Evolutionary conservation across 2,329 filamentous ascomycete genomes (phyloP).

Genomic region (Cordyceps cicadae): DNA sequence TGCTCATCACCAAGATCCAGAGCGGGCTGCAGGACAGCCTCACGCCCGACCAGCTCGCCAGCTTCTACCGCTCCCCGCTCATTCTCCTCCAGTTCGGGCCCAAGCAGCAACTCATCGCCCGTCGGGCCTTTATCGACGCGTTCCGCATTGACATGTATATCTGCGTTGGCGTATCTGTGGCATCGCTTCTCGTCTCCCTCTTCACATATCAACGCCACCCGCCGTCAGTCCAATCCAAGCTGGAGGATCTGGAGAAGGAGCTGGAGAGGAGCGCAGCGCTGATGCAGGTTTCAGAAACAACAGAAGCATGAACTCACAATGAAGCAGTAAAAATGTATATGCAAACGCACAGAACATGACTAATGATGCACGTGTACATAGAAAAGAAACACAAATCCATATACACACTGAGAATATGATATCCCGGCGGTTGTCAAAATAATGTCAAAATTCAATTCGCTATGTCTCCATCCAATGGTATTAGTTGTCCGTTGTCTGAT

Average conservation of each 20-base stretch:
- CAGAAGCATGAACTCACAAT: background rate
- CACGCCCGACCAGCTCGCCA: slow-evolving; percentile 13
- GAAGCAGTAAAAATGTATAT: background rate
- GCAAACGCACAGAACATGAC: background rate
- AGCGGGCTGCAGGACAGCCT: slow-evolving; percentile 12
- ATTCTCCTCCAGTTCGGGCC: slow-evolving; percentile 12
- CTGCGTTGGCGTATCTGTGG: slow-evolving; percentile 15
- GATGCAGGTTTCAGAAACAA: background rate
- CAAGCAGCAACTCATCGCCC: slow-evolving; percentile 13
- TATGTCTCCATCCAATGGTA: slow-evolving; percentile 5
- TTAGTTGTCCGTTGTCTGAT: background rate
- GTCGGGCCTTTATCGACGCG: slow-evolving; percentile 15
- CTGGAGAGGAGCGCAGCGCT: slow-evolving; percentile 1
- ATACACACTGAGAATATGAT: background rate
- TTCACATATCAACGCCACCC: slow-evolving; percentile 17
- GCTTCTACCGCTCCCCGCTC: slow-evolving; percentile 16
- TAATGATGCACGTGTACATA: background rate
- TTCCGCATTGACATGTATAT: slow-evolving; percentile 17
- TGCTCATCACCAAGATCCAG: slow-evolving; percentile 17
- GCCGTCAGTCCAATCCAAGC: slow-evolving; percentile 16
- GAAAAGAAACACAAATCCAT: background rate
- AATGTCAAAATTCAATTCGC: background rate
- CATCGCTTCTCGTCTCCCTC: slow-evolving; percentile 12
- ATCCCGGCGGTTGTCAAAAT: background rate
- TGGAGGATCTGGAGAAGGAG: slow-evolving; percentile 19